Base-by-base conservation (phyloP, 495 filamentous ascomycete species). In the Saxophila tyrrhenica region DNA sequence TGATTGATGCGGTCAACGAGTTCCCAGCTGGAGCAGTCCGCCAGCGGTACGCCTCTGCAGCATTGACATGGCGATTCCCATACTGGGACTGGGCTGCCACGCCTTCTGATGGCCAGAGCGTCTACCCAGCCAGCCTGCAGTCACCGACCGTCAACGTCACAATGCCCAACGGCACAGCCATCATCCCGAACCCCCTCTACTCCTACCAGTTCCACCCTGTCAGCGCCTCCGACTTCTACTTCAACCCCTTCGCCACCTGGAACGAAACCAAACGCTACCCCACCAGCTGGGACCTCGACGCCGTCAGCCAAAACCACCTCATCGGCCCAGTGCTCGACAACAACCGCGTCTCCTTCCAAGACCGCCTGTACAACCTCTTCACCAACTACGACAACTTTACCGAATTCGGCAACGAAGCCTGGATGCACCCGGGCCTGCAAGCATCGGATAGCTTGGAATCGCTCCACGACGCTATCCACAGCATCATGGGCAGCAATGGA, bases 51-150 rank as follows among this genome's bases (percentile, higher is more conserved):
- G 64, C 67, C 43, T 60, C 59, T 0, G 79, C 78, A 44, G 78
- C 80, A 0, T 48, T 61, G 22, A 69, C 71, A n/a, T 81, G 83
- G 58, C 73, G 82, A 16, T 71, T 80, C 20, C 82, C 82, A 2
- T 86, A 81, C 64, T 84, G 79, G 80, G 82, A 85, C 56, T 86
- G 79, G 81, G 80, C 82, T 24, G 68, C 71, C 21, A 54, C 55
- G 15, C 74, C 78, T n/a, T 68, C 78, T 21, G 48, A 42, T 13
- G 67, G 70, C 0, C 67, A 74, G 50, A 67, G 67, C 54, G 69
- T 74, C 3, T 67, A 79, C 35, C 79, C 81, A 2, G 17, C 46
- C 16, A 76, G 71, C 51, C 62, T 84, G 46, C 68, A 71, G 5
- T 65, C 65, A 21, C 66, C 65, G 23, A 65, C 69, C 16, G 61